Percentiles rank a stretch among this genome's conserved stretches.
These are phyloP conservation scores for Mycena leptocephala DNA, from an alignment of 768 basidiomycete species.

Conservation along the genomic window DNA sequence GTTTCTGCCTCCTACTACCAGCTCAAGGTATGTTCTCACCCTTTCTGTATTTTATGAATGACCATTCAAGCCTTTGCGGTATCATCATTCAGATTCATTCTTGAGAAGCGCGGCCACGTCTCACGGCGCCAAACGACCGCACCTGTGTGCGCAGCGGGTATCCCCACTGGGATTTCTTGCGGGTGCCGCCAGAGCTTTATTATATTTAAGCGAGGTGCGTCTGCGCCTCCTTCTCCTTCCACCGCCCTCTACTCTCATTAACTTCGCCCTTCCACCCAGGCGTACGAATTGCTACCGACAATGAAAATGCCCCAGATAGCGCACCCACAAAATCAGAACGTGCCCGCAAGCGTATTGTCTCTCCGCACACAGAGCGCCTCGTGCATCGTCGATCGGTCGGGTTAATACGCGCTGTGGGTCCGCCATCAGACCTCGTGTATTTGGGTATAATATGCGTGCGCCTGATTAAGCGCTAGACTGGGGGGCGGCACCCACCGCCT, in stretches of 20 bases:
- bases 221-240: neutral
- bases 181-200: neutral
- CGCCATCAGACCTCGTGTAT: conserved; percentile 11
- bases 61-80: neutral
- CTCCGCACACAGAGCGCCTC: neutral
- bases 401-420: conserved; percentile 1
- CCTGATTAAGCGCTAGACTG: neutral
- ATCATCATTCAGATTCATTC: conserved; percentile 4
- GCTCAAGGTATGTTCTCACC: too few relatives aligned
- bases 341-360: neutral
- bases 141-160: neutral
- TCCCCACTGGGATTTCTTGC: conserved; percentile 6
- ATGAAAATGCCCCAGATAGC: too few relatives aligned
- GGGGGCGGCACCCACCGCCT: too few relatives aligned
- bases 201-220: neutral
- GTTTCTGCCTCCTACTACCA: too few relatives aligned
- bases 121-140: neutral
- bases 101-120: neutral
- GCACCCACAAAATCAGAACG: conserved; percentile 23
- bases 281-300: too few relatives aligned
- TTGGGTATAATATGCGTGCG: neutral
- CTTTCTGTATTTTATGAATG: too few relatives aligned
- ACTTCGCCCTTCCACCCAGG: too few relatives aligned
- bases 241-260: neutral
- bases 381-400: neutral